Evolutionary conservation across 768 basidiomycete genomes (phyloP).

Genomic region (Termitomyces sp.): DNA sequence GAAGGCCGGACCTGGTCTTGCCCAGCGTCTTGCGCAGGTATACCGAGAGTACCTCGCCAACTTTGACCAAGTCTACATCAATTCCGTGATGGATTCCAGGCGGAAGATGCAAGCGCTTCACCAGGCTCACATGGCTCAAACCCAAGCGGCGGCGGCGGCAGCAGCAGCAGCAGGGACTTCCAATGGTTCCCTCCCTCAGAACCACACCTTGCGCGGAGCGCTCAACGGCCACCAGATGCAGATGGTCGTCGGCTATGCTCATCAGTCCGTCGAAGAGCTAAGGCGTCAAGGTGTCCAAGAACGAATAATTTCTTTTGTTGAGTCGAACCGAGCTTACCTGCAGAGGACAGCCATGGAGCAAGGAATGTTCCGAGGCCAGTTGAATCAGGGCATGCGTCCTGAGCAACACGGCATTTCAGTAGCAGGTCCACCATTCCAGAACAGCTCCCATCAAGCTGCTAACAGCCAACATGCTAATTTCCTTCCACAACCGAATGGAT

Average conservation of each 20-base stretch:
- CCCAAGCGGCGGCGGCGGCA: conserved; percentile 1
- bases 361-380: conserved; percentile 28
- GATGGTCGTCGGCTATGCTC: conserved; percentile 44
- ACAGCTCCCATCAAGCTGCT: conserved; percentile 2
- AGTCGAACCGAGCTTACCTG: conserved; percentile 45
- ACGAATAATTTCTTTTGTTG: conserved; percentile 51
- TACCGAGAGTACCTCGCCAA: conserved; percentile 54
- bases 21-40: conserved; percentile 53
- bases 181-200: neutral
- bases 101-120: conserved; percentile 18
- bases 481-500: conserved; percentile 2
- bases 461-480: conserved; percentile 6
- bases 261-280: conserved; percentile 45
- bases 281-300: conserved; percentile 47
- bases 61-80: conserved; percentile 56
- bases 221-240: conserved; percentile 35
- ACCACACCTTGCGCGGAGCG: conserved; percentile 4
- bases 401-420: conserved; percentile 5
- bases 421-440: conserved; percentile 6
- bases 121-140: conserved; percentile 1
- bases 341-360: conserved; percentile 38
- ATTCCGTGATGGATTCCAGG: conserved; percentile 33
- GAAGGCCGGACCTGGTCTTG: conserved; percentile 58
- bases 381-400: conserved; percentile 18
- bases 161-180: conserved; percentile 1